Conservation (phyloP, 176 grass and related monocot genomes). For the Paspalum vaginatum region DNA sequence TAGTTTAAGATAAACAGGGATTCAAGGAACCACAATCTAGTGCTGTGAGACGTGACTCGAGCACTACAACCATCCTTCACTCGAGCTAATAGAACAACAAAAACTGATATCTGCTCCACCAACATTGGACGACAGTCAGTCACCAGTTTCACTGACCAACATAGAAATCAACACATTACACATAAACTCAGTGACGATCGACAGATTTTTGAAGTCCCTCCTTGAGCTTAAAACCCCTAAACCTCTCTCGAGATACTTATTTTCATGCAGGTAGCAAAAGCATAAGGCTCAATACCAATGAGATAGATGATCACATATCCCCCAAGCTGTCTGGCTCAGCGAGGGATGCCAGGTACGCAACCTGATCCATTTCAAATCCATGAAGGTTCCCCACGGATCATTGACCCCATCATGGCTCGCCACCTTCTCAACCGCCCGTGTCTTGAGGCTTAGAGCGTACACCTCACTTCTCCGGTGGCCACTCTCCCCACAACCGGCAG, state of each 20-base stretch:
- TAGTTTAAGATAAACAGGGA: background rate
- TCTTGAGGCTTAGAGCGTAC: slow-evolving; percentile 9
- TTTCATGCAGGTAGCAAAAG: background rate
- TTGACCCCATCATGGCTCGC: background rate
- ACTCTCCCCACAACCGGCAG: background rate
- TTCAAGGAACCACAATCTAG: background rate
- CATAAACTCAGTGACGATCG: background rate
- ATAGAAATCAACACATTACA: background rate
- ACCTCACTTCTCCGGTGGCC: background rate
- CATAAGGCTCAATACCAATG: background rate
- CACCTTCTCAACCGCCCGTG: background rate
- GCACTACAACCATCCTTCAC: too few species aligned
- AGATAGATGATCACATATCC: background rate
- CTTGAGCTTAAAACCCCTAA: background rate
- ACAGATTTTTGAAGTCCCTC: background rate
- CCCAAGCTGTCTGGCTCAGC: background rate
- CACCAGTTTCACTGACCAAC: background rate
- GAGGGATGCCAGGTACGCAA: slow-evolving; percentile 12
- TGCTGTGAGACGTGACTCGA: background rate
- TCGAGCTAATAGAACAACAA: background rate
- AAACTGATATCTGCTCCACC: background rate
- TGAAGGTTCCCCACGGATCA: background rate
- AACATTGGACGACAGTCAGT: background rate
- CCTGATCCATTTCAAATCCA: background rate
- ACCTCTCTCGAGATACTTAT: background rate